phyloP scores from a whole-genome alignment of 345 rosid genomes.

The Eucalyptus viminalis region DNA sequence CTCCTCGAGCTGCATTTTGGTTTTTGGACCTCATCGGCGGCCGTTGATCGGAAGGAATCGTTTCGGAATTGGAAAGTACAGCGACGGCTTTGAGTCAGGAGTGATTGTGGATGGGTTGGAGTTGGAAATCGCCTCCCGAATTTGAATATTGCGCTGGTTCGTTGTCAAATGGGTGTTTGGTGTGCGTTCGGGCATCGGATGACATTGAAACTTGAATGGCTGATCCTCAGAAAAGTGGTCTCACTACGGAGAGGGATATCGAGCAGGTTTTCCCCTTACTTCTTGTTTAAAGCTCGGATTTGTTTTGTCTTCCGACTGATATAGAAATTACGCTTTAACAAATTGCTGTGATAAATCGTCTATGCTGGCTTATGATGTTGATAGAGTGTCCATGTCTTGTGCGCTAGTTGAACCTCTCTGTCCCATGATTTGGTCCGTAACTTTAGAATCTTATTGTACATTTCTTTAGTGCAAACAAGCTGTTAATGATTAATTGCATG shows the following conservation, averaged over 20 bases:
- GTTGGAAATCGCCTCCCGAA: slow-evolving; percentile 5
- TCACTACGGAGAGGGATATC: slow-evolving; percentile 55
- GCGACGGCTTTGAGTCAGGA: background rate
- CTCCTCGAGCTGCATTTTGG: background rate
- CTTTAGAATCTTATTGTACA: background rate
- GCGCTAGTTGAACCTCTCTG: background rate
- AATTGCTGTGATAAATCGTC: background rate
- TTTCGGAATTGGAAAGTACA: background rate
- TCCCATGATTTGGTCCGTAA: background rate
- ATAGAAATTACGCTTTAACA: background rate
- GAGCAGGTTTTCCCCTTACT: slow-evolving; percentile 43
- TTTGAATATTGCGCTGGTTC: slow-evolving; percentile 4
- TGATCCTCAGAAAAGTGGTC: slow-evolving; percentile 53
- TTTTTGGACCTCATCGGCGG: background rate
- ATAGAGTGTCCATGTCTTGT: background rate
- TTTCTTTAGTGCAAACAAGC: background rate
- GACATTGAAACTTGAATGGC: slow-evolving; percentile 46
- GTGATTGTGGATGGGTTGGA: slow-evolving; percentile 9
- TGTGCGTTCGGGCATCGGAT: slow-evolving; percentile 11
- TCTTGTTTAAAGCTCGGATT: slow-evolving; percentile 3
- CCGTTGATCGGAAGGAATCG: background rate
- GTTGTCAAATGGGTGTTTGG: slow-evolving; percentile 41
- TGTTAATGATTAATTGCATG: background rate
- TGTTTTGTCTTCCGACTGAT: background rate
- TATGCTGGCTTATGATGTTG: background rate